A percentile compares a stretch with the other conserved stretches of the same genome.
Conservation (phyloP, 352 stramenopile genomes). For the Pythium monospermum region DNA sequence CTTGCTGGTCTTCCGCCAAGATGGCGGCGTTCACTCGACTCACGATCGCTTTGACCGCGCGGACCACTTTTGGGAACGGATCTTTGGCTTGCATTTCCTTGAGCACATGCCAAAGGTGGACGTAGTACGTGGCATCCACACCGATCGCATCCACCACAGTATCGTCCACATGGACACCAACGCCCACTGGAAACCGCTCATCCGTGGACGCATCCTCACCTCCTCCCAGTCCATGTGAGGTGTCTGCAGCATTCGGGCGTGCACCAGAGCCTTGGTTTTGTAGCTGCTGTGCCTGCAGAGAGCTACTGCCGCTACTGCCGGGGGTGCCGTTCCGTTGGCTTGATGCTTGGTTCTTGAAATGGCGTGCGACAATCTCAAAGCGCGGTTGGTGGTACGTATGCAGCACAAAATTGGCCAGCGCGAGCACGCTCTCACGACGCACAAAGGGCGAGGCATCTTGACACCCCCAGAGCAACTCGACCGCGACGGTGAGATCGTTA, state of each 20-base stretch:
- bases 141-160: conserved; percentile 18
- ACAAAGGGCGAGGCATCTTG: conserved; percentile 84
- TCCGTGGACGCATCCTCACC: conserved; percentile 1
- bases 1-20: conserved; percentile 15
- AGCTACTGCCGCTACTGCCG: background rate
- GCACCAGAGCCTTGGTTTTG: too few relatives aligned
- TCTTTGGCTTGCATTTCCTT: conserved; percentile 65
- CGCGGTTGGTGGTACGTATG: conserved; percentile 82
- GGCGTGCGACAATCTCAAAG: conserved; percentile 81
- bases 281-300: too few relatives aligned
- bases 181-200: conserved; percentile 19
- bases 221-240: background rate
- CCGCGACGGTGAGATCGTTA: conserved; percentile 63
- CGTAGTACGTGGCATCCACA: conserved; percentile 53
- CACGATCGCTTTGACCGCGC: conserved; percentile 34
- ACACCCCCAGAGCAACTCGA: conserved; percentile 59
- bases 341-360: conserved; percentile 59
- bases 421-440: conserved; percentile 76
- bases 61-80: conserved; percentile 51
- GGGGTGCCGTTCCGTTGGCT: background rate
- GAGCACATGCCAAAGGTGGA: conserved; percentile 59
- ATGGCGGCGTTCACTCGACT: conserved; percentile 29
- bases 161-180: conserved; percentile 18
- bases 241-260: background rate
- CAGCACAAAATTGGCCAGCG: conserved; percentile 78